Conservation (phyloP, 768 basidiomycete species). For the Lactarius sanguifluus region DNA sequence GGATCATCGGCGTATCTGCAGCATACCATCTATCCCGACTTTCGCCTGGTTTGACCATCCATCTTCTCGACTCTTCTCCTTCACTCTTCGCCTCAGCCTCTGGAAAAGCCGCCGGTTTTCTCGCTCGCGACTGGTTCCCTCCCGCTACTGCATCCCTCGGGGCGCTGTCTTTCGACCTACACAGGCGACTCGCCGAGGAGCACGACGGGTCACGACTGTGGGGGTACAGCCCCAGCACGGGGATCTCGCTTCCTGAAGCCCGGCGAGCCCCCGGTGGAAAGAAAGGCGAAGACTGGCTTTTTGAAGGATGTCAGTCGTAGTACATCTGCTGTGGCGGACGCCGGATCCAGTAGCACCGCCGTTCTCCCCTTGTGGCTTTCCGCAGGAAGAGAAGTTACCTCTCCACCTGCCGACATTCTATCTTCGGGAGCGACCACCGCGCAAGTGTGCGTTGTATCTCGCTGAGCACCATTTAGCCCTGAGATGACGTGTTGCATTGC, state of each 20-base stretch:
- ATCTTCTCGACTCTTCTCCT: conserved; percentile 43
- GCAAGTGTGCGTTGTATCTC: conserved; percentile 36
- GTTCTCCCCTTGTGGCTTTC: conserved; percentile 20
- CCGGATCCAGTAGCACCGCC: background rate
- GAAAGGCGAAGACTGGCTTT: conserved; percentile 35
- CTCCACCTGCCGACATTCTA: conserved; percentile 22
- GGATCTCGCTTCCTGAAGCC: conserved; percentile 33
- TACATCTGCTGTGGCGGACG: conserved; percentile 21
- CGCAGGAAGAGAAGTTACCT: background rate
- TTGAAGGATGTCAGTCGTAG: conserved; percentile 33
- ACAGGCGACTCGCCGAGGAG: conserved; percentile 40
- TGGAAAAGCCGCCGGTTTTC: conserved; percentile 41
- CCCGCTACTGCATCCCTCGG: conserved; percentile 26
- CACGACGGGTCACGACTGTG: conserved; percentile 41
- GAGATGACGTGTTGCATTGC: background rate
- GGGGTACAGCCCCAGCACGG: conserved; percentile 41
- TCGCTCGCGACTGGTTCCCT: conserved; percentile 40
- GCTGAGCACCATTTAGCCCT: background rate
- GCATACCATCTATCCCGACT: conserved; percentile 43
- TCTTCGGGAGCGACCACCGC: conserved; percentile 35
- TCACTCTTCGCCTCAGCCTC: conserved; percentile 41
- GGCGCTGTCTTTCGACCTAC: conserved; percentile 33
- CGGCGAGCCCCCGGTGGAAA: background rate
- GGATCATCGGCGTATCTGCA: conserved; percentile 48
- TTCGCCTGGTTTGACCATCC: conserved; percentile 36